Evolutionary conservation across 2,329 filamentous ascomycete genomes (phyloP), one percentile per base, ranked within the genome.

Genomic region (Corynespora cassiicola): DNA sequence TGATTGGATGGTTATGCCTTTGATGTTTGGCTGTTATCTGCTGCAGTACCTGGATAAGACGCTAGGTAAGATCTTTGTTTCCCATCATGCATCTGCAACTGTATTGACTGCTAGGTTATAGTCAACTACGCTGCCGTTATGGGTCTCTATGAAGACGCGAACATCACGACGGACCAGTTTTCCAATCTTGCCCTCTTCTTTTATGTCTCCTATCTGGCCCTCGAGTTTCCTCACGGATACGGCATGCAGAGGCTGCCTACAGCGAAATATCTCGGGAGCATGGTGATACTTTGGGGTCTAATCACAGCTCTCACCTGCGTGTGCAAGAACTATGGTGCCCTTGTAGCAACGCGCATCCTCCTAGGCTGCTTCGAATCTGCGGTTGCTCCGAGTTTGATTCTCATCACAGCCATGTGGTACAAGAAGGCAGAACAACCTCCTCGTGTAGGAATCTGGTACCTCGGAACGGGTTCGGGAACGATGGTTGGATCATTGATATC

Each of bases 81-180:
- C 7, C 10, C 7, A 8, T 11, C 4, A 11, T 5, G 19, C 14
- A 28, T 26, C 9, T 27, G 2, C 2, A 29, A 7, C 10, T 19
- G 4, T 9, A 25, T 21, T 31, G 6, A n/a, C 15, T 28, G 23
- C 26, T 9, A 6, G 27, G 4, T 5, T 11, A 6, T 7, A 44
- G 47, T 49, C 4, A 52, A 52, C 27, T 52, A 52, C 19, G 82
- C 84, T 0, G 82, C 83, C 14, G 81, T 86, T 32, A 85, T 86
- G 41, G 81, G 81, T 1, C 79, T 87, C 42, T 71, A 74, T 15
- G 74, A 82, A 2, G 81, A 84, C 45, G 70, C 85, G 7, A 49
- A 75, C 10, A 70, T 86, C 1, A 68, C 74, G n/a, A 80, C 80
- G 2, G 73, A 75, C 0, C 69, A 84, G 45, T 86, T 85, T 52